Evolutionary conservation across 164 flowering plant genomes (phyloP), one percentile per base, ranked within the genome.

Genomic region (Echeveria elegans): DNA sequence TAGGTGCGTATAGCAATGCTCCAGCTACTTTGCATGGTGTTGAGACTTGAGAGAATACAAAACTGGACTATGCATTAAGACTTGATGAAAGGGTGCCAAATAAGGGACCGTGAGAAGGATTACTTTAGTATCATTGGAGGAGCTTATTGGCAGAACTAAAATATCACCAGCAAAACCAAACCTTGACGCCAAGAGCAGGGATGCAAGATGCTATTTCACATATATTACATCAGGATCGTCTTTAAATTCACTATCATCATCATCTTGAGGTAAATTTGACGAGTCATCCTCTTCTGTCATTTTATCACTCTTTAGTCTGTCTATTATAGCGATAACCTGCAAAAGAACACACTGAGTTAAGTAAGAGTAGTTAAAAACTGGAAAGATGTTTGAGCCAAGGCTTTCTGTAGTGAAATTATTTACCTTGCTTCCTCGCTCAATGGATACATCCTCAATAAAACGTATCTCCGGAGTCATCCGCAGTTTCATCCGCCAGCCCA

Each of bases 371-470:
- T 14, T 5, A n/a, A 6, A 6, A 50, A 50, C 4, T 14, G 14
- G 12, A 23, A 26, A 50, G 8, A 50, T 1, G 14, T 50, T 21
- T n/a, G 0, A 9, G 28, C 56, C 2, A 2, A 21, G 9, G 28
- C 56, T 12, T 50, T 47, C 4, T 50, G 11, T 26, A 21, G 56
- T n/a, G n/a, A 31, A 14, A 3, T 61, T 41, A n/a, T 43, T 85
- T 80, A 94, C 97, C 92, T 96, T 88, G 93, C 96, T 91, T 79
- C 96, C 97, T 71, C 96, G 74, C 73, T 95, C 97, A 58, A 85
- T 53, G 48, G 99, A 84, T 60, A 88, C 97, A 67, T 92, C 97
- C 77, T 92, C 97, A 18, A 92, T 77, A 66, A 95, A 91, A 24
- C 97, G 90, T 66, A 95, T 74, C 77, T 95, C 96, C 32, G 99